phyloP scores from a whole-genome alignment of 2,329 filamentous ascomycete genomes.

The Clarireedia hainanense region DNA sequence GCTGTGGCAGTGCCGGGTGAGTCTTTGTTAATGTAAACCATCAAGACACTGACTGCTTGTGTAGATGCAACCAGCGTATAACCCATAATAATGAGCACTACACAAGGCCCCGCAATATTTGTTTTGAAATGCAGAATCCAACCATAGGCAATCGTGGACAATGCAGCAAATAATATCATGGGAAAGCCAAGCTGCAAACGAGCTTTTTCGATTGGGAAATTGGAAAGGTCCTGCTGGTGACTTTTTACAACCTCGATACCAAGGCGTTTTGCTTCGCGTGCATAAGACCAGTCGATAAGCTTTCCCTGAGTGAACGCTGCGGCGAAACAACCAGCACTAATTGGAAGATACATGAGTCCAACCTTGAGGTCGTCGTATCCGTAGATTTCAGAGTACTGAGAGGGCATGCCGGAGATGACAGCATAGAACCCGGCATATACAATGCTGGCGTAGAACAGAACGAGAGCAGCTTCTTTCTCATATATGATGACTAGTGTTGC shows the following conservation, averaged over 20 bases:
- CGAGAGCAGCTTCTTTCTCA: constrained; percentile 36
- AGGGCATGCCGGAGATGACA: constrained; percentile 40
- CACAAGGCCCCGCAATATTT: constrained; percentile 38
- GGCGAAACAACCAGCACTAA: constrained; percentile 38
- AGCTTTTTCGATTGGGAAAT: constrained; percentile 45
- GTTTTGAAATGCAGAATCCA: constrained; percentile 40
- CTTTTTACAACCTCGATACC: constrained; percentile 46
- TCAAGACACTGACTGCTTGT: constrained; percentile 41
- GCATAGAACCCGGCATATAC: constrained; percentile 47
- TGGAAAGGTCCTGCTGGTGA: constrained; percentile 40
- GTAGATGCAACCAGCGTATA: constrained; percentile 46
- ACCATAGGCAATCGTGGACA: constrained; percentile 42
- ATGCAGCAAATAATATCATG: constrained; percentile 42
- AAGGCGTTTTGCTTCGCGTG: constrained; percentile 46
- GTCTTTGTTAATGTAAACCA: constrained; percentile 48
- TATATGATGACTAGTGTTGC: constrained; percentile 35
- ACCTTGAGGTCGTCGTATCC: constrained; percentile 16
- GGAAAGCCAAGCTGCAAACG: constrained; percentile 43
- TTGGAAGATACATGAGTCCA: constrained; percentile 28
- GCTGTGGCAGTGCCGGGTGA: constrained; percentile 47
- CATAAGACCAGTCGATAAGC: constrained; percentile 55
- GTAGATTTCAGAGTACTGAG: constrained; percentile 28
- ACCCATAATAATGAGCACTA: constrained; percentile 40
- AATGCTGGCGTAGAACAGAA: constrained; percentile 36
- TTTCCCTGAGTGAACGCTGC: constrained; percentile 44